A percentile compares a stretch with the other conserved stretches of the same genome.
Conservation (phyloP, 306 rosid species). For the Cucurbita pepo region DNA sequence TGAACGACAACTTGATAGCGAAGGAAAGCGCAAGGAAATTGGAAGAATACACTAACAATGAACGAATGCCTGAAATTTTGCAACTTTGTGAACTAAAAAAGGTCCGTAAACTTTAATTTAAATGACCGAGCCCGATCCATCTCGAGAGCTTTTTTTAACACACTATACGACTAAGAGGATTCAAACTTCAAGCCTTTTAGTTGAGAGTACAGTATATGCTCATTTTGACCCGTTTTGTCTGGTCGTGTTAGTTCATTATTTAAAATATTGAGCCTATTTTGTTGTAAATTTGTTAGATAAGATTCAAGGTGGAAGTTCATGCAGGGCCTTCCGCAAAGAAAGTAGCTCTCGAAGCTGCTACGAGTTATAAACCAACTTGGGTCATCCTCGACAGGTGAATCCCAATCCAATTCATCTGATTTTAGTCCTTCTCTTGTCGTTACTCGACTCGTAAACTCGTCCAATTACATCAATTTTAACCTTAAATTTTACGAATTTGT, state of each 20-base stretch:
- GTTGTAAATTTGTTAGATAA: not conserved
- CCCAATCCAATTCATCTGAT: not conserved
- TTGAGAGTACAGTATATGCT: no score
- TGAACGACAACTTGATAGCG: conserved; percentile 25
- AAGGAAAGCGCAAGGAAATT: conserved; percentile 20
- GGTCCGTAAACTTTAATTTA: conserved; percentile 12
- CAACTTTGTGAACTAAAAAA: conserved; percentile 14
- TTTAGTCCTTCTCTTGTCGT: not conserved
- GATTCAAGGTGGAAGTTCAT: conserved; percentile 29
- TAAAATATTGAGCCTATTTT: not conserved
- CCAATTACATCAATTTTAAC: not conserved
- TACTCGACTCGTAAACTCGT: not conserved
- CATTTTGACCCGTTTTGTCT: no score
- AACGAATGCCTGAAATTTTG: conserved; percentile 13
- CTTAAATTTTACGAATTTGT: not conserved
- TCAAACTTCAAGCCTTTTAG: no score
- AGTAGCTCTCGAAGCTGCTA: conserved; percentile 23
- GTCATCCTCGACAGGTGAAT: conserved; percentile 62
- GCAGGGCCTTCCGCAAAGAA: conserved; percentile 26
- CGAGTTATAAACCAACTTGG: conserved; percentile 30
- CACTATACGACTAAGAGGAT: no score
- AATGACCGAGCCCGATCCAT: no score
- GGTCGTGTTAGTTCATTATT: no score
- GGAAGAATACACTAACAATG: conserved; percentile 19
- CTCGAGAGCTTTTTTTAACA: no score